phyloP scores from a whole-genome alignment of 2,329 filamentous ascomycete species.

The Botrytis fragariae region DNA sequence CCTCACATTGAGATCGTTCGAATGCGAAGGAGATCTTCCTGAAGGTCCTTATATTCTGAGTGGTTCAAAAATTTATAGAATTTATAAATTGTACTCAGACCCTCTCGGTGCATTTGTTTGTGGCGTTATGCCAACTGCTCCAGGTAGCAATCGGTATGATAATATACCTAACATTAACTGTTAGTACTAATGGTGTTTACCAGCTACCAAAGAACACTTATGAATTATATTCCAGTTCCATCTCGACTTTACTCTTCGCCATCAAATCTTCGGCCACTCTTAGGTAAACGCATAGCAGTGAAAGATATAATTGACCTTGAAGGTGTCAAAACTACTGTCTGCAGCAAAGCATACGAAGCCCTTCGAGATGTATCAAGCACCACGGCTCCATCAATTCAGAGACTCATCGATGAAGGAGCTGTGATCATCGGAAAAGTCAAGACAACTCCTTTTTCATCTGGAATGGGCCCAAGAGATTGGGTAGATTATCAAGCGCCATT shows the following conservation, averaged over 20 bases:
- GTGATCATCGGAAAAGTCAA: constrained; percentile 53
- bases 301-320: constrained; percentile 61
- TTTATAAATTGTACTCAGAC: constrained; percentile 9
- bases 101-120: constrained; percentile 13
- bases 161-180: background rate
- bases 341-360: constrained; percentile 55
- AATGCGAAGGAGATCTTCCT: background rate
- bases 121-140: background rate
- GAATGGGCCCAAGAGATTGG: constrained; percentile 43
- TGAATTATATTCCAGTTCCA: constrained; percentile 2
- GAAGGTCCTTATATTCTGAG: constrained; percentile 10
- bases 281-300: constrained; percentile 58
- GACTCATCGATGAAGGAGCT: constrained; percentile 58
- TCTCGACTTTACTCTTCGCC: background rate
- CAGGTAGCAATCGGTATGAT: background rate
- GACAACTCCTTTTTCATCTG: constrained; percentile 45
- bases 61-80: background rate
- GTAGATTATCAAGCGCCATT: constrained; percentile 40
- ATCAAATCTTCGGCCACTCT: constrained; percentile 44
- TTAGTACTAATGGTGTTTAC: background rate
- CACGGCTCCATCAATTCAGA: constrained; percentile 51
- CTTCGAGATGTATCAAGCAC: constrained; percentile 46
- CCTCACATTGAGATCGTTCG: background rate
- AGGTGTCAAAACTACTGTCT: constrained; percentile 54
- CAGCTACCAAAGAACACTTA: background rate